phyloP scores from a whole-genome alignment of 805 yeast species.

The Debaryomyces hansenii region DNA sequence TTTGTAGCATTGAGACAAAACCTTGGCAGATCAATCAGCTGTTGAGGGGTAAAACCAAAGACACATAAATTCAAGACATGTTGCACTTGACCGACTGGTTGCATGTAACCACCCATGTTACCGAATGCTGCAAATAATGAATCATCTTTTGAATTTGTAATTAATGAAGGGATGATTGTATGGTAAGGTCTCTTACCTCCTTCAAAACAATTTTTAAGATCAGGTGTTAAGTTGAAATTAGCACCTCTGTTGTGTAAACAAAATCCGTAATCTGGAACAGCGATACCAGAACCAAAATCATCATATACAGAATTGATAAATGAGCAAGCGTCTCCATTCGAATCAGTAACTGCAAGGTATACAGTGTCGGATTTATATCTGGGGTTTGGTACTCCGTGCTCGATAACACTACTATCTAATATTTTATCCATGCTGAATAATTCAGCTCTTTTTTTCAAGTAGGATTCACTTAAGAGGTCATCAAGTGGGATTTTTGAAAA shows the following conservation, averaged over 20 bases:
- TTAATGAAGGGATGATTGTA: conserved; percentile 81
- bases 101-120: conserved; percentile 86
- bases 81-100: conserved; percentile 83
- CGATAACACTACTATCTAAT: conserved; percentile 41
- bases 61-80: conserved; percentile 65
- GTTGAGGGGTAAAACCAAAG: conserved; percentile 69
- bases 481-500: conserved; percentile 38
- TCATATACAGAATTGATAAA: conserved; percentile 75
- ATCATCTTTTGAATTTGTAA: conserved; percentile 45
- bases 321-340: conserved; percentile 76
- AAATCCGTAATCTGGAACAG: conserved; percentile 67
- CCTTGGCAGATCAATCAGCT: conserved; percentile 74
- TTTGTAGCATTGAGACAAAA: conserved; percentile 61
- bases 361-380: conserved; percentile 68
- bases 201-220: conserved; percentile 58
- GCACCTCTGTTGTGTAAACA: conserved; percentile 75
- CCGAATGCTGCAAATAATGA: conserved; percentile 69
- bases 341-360: conserved; percentile 63
- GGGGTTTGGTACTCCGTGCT: conserved; percentile 58
- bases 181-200: conserved; percentile 78
- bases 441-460: conserved; percentile 50
- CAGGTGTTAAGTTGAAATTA: conserved; percentile 63
- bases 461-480: conserved; percentile 47
- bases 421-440: conserved; percentile 42
- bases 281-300: conserved; percentile 68